Base-by-base conservation (phyloP, 2,329 filamentous ascomycete species). In the Intubia oerlemansii region DNA sequence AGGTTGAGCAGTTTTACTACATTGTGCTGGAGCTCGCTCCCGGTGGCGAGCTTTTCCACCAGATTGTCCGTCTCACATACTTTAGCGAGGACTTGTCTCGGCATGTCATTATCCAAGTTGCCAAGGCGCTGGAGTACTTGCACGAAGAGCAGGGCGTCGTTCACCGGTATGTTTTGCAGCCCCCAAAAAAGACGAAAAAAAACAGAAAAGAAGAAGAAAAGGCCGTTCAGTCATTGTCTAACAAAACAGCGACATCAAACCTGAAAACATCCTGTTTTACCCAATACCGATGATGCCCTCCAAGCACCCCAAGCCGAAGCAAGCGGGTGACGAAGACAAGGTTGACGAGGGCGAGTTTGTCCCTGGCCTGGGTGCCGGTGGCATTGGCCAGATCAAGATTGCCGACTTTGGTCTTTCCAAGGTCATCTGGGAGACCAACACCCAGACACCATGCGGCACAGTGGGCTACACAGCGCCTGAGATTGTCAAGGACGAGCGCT, bases 391-490 rank as follows among this genome's bases (percentile, higher is more conserved):
- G 38, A 92, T 98, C 56, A 95, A 98, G 59, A 85, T 98, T 49
- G 88, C 88, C 46, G 88, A 98, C 46, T 98, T 98, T 46, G 88
- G 88, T 30, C 60, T 98, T 8, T 93, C 85, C 37, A 98, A 98
- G 54, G 78, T 98, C 39, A 81, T 98, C 11, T 98, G 88, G 88
- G 88, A 95, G 43, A 88, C 71, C 41, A 79, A 91, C 46, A 98
- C 88, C 8, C 95, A 93, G 80, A 98, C 88, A 4, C 88, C 88
- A n/a, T 98, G 88, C 49, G 88, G 88, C 33, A 98, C 88, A 0
- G 88, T 95, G 32, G 88, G 88, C 24, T 98, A 98, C 53, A 95
- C 88, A 4, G 88, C 88, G 4, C 88, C 88, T 7, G 88, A 98
- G 47, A 98, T 98, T 37, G 88, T 98, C 48, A 95, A 95, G 54